Evolutionary conservation across 805 yeast species (phyloP).

Genomic region (Sugiyamaella mastotermitis): DNA sequence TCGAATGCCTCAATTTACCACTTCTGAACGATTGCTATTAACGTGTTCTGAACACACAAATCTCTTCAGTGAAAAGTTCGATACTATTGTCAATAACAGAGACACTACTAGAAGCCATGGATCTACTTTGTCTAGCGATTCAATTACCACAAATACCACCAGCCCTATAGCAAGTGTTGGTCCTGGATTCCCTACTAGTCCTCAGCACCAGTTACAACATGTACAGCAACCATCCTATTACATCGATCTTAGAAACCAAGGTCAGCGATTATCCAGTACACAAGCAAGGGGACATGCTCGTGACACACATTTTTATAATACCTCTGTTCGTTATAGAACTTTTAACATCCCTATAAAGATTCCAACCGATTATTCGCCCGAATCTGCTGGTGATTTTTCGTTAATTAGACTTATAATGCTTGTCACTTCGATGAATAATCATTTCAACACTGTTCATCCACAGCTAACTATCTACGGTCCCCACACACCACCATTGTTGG

Average conservation of each 20-base stretch:
- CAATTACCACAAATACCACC: neutral
- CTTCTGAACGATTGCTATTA: constrained; percentile 25
- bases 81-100: neutral
- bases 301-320: constrained; percentile 30
- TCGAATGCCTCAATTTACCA: constrained; percentile 24
- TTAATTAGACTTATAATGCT: constrained; percentile 26
- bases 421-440: constrained; percentile 19
- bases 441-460: constrained; percentile 31
- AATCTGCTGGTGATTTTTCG: constrained; percentile 29
- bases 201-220: constrained; percentile 2
- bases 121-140: neutral
- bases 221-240: constrained; percentile 17
- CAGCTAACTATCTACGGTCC: constrained; percentile 50
- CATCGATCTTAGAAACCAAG: constrained; percentile 23
- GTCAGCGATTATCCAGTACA: constrained; percentile 17
- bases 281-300: constrained; percentile 7
- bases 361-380: constrained; percentile 28
- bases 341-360: constrained; percentile 28
- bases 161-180: neutral
- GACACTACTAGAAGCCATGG: neutral
- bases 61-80: constrained; percentile 25
- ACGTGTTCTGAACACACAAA: constrained; percentile 20
- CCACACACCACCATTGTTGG: constrained; percentile 48
- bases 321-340: constrained; percentile 22
- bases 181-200: neutral